Evolutionary conservation across 148 eudicot genomes (phyloP).

Genomic region (Persicaria maculosa): DNA sequence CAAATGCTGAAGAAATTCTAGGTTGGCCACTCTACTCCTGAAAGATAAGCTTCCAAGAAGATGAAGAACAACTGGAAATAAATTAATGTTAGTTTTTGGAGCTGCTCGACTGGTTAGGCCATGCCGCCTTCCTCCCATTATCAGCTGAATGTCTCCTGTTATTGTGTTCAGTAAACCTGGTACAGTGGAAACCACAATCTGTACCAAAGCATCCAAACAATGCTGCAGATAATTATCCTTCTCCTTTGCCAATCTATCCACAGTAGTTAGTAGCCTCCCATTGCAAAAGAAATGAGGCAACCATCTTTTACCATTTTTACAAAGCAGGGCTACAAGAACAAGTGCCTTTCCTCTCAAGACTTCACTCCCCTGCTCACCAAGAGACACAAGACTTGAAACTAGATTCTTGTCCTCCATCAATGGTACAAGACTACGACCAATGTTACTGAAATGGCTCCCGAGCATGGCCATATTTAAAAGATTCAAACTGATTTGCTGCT

Average conservation of each 20-base stretch:
- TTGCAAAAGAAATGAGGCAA: constrained; percentile 77
- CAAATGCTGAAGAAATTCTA: constrained; percentile 72
- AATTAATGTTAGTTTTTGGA: constrained; percentile 67
- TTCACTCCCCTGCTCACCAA: constrained; percentile 90
- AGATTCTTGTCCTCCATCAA: constrained; percentile 76
- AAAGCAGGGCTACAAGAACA: constrained; percentile 78
- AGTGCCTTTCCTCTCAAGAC: constrained; percentile 85
- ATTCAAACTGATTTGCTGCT: constrained; percentile 92
- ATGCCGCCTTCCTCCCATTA: constrained; percentile 74
- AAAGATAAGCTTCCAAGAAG: constrained; percentile 79
- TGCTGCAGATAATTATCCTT: constrained; percentile 70
- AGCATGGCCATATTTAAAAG: constrained; percentile 45
- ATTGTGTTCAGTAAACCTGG: constrained; percentile 78
- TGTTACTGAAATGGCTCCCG: constrained; percentile 51
- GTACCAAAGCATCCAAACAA: constrained; percentile 64
- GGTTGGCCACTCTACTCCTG: constrained; percentile 54
- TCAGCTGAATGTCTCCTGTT: constrained; percentile 72
- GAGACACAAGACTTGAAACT: constrained; percentile 65
- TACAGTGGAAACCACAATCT: constrained; percentile 54
- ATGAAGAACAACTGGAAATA: constrained; percentile 85
- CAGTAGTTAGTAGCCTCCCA: constrained; percentile 70
- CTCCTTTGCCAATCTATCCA: constrained; percentile 82
- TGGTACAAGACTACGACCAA: constrained; percentile 55
- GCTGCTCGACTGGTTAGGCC: constrained; percentile 49
- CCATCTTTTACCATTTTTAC: constrained; percentile 78